Evolutionary conservation across 169 alveolate species (phyloP).

Genomic region (Plasmodium sp.): DNA sequence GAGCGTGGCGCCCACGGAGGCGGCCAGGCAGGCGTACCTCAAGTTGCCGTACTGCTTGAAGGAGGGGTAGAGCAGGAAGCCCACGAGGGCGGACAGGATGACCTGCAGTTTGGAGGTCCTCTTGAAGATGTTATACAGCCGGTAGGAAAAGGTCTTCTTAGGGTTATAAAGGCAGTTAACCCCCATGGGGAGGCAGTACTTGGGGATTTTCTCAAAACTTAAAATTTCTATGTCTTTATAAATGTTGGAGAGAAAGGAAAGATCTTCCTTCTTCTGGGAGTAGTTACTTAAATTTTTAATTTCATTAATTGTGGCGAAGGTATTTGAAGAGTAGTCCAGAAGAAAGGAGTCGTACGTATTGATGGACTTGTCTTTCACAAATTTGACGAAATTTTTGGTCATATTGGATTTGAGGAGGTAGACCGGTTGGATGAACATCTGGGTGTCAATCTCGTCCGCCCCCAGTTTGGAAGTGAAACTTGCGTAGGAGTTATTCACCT

Average conservation of each 20-base stretch:
- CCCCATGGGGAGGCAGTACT: slow-evolving; percentile 33
- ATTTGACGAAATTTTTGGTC: slow-evolving; percentile 36
- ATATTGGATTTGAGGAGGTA: slow-evolving; percentile 21
- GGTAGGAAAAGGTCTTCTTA: slow-evolving; percentile 28
- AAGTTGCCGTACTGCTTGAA: slow-evolving; percentile 52
- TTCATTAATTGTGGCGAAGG: slow-evolving; percentile 38
- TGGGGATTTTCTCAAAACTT: slow-evolving; percentile 57
- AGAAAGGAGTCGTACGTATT: slow-evolving; percentile 41
- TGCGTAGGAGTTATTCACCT: slow-evolving; percentile 30
- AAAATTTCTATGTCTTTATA: slow-evolving; percentile 70
- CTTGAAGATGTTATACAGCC: slow-evolving; percentile 11
- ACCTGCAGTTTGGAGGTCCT: slow-evolving; percentile 34
- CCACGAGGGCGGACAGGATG: slow-evolving; percentile 17
- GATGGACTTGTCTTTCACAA: slow-evolving; percentile 27
- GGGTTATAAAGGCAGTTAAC: slow-evolving; percentile 45
- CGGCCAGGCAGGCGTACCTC: slow-evolving; percentile 14
- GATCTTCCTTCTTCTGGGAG: slow-evolving; percentile 42
- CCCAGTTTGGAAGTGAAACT: slow-evolving; percentile 21
- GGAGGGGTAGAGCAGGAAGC: slow-evolving; percentile 4
- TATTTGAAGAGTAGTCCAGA: slow-evolving; percentile 51
- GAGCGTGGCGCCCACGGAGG: slow-evolving; percentile 1
- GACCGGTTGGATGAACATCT: slow-evolving; percentile 60
- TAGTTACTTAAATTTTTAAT: slow-evolving; percentile 65
- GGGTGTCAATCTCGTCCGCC: slow-evolving; percentile 12
- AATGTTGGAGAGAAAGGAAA: slow-evolving; percentile 36